Evolutionary conservation across 1,139 yeast genomes (phyloP).

Genomic region (Saccharomycopsis crataegensis): DNA sequence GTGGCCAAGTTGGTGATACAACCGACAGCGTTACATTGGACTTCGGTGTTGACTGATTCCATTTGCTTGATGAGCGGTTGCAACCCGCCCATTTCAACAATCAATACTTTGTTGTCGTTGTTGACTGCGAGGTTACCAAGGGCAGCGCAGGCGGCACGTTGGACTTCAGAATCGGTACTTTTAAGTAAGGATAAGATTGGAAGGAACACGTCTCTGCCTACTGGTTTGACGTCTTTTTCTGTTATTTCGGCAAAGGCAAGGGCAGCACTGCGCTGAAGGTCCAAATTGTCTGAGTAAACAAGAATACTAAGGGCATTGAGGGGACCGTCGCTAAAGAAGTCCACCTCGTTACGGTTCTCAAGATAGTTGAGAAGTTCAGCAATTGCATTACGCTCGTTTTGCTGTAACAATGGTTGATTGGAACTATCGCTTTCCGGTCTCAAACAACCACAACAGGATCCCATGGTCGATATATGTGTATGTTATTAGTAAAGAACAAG

Average conservation of each 20-base stretch:
- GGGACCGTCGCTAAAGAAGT: slow-evolving; percentile 88
- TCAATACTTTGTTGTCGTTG: slow-evolving; percentile 84
- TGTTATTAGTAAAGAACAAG: not conserved
- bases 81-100: slow-evolving; percentile 97
- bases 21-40: slow-evolving; percentile 98
- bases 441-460: slow-evolving; percentile 59
- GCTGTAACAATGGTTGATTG: slow-evolving; percentile 86
- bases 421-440: slow-evolving; percentile 35
- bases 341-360: slow-evolving; percentile 82
- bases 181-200: slow-evolving; percentile 86
- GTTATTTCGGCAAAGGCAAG: slow-evolving; percentile 98
- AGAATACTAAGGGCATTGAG: slow-evolving; percentile 83
- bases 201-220: slow-evolving; percentile 83
- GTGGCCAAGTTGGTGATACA: slow-evolving; percentile 97
- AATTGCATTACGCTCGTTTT: slow-evolving; percentile 94
- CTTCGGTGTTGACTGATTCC: slow-evolving; percentile 96
- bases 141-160: slow-evolving; percentile 98
- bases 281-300: slow-evolving; percentile 91
- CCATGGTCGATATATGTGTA: slow-evolving; percentile 40
- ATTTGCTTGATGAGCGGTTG: slow-evolving; percentile 94
- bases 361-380: slow-evolving; percentile 80
- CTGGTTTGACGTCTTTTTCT: slow-evolving; percentile 89
- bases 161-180: slow-evolving; percentile 87
- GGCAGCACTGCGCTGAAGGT: slow-evolving; percentile 95
- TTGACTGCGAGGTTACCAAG: slow-evolving; percentile 94